phyloP scores from a whole-genome alignment of 148 eudicot genomes.

The Rhododendron ferrugineum region DNA sequence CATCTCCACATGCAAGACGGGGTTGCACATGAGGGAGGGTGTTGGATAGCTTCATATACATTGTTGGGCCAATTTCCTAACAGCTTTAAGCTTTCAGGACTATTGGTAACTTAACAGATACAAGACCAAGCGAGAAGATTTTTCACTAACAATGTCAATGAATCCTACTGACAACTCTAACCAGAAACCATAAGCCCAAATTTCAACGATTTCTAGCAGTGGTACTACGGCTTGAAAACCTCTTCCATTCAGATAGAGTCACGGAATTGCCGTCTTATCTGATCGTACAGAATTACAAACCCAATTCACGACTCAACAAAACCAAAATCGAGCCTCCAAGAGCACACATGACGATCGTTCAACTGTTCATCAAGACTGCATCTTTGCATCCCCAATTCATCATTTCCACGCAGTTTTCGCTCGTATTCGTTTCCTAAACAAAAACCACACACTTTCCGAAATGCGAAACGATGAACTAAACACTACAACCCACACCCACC shows the following conservation, averaged over 20 bases:
- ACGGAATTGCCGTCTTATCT: background rate
- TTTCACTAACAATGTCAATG: background rate
- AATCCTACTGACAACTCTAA: background rate
- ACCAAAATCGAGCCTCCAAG: background rate
- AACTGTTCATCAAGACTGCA: background rate
- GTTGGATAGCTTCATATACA: no score
- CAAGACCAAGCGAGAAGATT: background rate
- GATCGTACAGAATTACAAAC: background rate
- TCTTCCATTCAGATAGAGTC: background rate
- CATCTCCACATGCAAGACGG: no score
- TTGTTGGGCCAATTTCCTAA: no score
- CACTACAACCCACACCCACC: background rate
- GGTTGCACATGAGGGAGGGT: no score
- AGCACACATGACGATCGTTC: background rate
- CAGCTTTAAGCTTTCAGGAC: no score
- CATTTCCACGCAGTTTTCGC: background rate
- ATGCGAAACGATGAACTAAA: background rate
- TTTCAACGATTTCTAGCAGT: background rate
- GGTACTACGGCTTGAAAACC: background rate
- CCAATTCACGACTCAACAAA: background rate
- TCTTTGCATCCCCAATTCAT: background rate
- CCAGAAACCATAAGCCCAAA: slow-evolving; percentile 6
- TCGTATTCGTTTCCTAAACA: background rate
- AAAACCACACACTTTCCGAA: background rate
- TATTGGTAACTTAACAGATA: background rate